Evolutionary conservation across 345 rosid genomes (phyloP).

Genomic region (Rhizophora mangle): DNA sequence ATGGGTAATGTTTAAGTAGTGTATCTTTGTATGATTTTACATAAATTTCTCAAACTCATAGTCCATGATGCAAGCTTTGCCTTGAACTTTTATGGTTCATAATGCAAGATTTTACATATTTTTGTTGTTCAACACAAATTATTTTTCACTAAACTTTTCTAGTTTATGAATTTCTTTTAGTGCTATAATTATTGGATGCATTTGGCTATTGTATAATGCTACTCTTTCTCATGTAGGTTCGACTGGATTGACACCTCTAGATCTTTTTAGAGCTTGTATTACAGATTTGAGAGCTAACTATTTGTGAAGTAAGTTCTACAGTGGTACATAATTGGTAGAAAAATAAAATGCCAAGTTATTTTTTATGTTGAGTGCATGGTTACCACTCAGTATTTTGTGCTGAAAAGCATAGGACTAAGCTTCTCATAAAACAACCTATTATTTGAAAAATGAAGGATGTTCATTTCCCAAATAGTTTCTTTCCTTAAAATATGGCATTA

Average conservation of each 20-base stretch:
- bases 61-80: too few species aligned
- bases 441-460: not conserved
- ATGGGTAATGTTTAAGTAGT: too few species aligned
- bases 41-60: too few species aligned
- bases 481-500: too few species aligned
- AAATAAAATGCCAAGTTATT: not conserved
- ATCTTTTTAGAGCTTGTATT: conserved; percentile 87
- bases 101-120: too few species aligned
- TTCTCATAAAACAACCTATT: not conserved
- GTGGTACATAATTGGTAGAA: not conserved
- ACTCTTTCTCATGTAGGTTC: conserved; percentile 45
- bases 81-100: too few species aligned
- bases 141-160: too few species aligned
- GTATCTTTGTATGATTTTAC: too few species aligned
- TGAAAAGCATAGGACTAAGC: not conserved
- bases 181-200: not conserved
- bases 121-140: too few species aligned
- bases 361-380: not conserved
- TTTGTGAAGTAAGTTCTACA: conserved; percentile 53
- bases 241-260: conserved; percentile 80
- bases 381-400: not conserved
- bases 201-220: not conserved
- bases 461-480: too few species aligned
- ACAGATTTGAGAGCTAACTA: conserved; percentile 70
- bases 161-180: not conserved